Conservation (phyloP, 2,329 filamentous ascomycete species). For the Gliomastix tumulicola region DNA sequence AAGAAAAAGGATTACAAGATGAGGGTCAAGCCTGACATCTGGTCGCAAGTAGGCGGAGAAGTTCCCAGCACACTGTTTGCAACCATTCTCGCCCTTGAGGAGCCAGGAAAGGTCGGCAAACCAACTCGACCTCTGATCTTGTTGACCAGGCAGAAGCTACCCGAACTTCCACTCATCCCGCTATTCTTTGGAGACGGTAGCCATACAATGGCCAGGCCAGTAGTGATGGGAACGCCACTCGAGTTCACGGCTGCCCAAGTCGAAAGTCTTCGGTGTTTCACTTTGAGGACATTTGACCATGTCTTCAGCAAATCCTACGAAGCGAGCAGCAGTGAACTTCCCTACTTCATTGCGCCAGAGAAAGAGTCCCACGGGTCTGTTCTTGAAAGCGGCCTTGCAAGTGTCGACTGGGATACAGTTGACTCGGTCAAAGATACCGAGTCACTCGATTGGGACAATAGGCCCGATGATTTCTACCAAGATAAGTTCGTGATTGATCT, state of each 20-base stretch:
- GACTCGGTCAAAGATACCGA: too few relatives aligned
- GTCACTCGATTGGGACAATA: slow-evolving; percentile 31
- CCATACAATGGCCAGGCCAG: slow-evolving; percentile 49
- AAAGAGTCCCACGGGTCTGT: not conserved
- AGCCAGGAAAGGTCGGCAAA: slow-evolving; percentile 48
- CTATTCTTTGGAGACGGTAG: slow-evolving; percentile 64
- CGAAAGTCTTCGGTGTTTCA: slow-evolving; percentile 61
- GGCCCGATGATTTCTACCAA: slow-evolving; percentile 40
- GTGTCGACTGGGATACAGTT: too few relatives aligned
- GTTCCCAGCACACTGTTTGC: slow-evolving; percentile 49
- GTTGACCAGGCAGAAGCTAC: slow-evolving; percentile 60
- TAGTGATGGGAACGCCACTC: slow-evolving; percentile 30
- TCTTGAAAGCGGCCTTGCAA: too few relatives aligned
- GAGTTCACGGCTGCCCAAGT: slow-evolving; percentile 34
- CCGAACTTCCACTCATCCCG: slow-evolving; percentile 58
- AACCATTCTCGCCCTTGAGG: slow-evolving; percentile 52
- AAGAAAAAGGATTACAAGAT: slow-evolving; percentile 69
- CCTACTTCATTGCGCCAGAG: slow-evolving; percentile 77
- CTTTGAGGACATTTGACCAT: slow-evolving; percentile 69
- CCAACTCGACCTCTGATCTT: slow-evolving; percentile 60
- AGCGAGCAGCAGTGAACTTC: slow-evolving; percentile 53
- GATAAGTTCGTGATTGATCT: slow-evolving; percentile 51
- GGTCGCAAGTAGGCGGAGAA: slow-evolving; percentile 41
- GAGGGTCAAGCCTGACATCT: slow-evolving; percentile 71
- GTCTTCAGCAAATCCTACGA: slow-evolving; percentile 86